These are phyloP conservation scores for Aspergillus japonicus DNA, from an alignment of 2,329 filamentous ascomycete genomes.

Conservation along the genomic window DNA sequence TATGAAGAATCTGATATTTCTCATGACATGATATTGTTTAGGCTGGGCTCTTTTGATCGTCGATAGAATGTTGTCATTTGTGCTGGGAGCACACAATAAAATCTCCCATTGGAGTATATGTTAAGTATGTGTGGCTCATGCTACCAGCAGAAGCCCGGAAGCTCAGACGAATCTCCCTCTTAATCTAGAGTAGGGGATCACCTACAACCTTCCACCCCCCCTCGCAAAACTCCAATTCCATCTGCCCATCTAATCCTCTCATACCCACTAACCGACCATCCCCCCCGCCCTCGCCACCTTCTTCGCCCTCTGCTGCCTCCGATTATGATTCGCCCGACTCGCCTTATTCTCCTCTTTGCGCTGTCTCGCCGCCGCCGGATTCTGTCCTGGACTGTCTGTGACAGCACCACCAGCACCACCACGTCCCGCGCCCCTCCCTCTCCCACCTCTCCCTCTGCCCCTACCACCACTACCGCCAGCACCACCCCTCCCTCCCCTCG, in stretches of 20 bases:
- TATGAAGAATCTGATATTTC: neutral
- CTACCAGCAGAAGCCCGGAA: too few species aligned
- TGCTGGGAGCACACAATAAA: too few species aligned
- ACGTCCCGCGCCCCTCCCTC: slow-evolving; percentile 52
- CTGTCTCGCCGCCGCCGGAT: slow-evolving; percentile 68
- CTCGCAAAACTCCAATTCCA: too few species aligned
- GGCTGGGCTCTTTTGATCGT: neutral
- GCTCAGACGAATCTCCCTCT: too few species aligned
- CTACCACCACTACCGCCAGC: slow-evolving; percentile 39
- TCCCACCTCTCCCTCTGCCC: slow-evolving; percentile 50
- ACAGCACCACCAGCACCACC: slow-evolving; percentile 50
- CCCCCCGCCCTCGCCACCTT: slow-evolving; percentile 61
- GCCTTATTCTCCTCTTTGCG: slow-evolving; percentile 81
- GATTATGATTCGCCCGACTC: slow-evolving; percentile 80
- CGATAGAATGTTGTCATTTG: neutral
- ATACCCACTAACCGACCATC: slow-evolving; percentile 28
- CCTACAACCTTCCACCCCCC: too few species aligned
- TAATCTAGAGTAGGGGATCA: too few species aligned
- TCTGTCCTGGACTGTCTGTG: slow-evolving; percentile 58
- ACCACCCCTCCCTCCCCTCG: slow-evolving; percentile 48
- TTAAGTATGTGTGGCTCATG: too few species aligned
- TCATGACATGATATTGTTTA: neutral
- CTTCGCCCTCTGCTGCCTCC: slow-evolving; percentile 66
- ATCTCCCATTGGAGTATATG: too few species aligned
- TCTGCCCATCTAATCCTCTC: neutral